A percentile compares a stretch with the other conserved stretches of the same genome.
Conservation (phyloP, 2,329 filamentous ascomycete species). For the Pyrenophora tritici-repentis region DNA sequence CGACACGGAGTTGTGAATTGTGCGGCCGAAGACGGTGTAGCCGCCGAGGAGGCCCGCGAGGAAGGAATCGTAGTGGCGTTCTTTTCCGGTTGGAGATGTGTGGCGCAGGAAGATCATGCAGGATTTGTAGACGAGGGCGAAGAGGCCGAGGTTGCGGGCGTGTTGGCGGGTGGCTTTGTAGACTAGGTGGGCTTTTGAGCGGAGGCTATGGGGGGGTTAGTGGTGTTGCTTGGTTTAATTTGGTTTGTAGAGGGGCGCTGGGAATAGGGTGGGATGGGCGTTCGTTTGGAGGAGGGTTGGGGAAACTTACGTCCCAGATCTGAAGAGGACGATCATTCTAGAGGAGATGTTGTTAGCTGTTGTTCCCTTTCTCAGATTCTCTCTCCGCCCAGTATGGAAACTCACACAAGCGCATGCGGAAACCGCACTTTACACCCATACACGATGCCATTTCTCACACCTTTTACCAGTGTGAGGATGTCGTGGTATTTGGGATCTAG, state of each 20-base stretch:
- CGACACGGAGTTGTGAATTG: slow-evolving; percentile 76
- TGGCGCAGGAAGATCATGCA: slow-evolving; percentile 76
- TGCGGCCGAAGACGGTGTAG: slow-evolving; percentile 89
- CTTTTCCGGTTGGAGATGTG: slow-evolving; percentile 55
- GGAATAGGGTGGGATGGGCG: no score
- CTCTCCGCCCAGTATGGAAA: not conserved
- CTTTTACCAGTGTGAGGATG: slow-evolving; percentile 83
- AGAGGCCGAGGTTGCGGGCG: slow-evolving; percentile 87
- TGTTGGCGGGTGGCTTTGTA: slow-evolving; percentile 87
- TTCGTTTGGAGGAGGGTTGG: not conserved
- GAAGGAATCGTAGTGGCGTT: slow-evolving; percentile 80
- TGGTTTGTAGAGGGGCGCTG: not conserved
- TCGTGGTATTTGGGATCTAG: slow-evolving; percentile 86
- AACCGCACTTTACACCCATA: slow-evolving; percentile 98
- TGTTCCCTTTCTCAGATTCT: no score
- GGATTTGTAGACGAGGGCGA: slow-evolving; percentile 88
- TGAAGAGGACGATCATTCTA: slow-evolving; percentile 96
- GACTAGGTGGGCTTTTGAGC: slow-evolving; percentile 77
- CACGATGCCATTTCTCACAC: slow-evolving; percentile 92
- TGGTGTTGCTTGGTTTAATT: not conserved
- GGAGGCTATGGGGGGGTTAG: slow-evolving; percentile 56
- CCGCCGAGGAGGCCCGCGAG: slow-evolving; percentile 86
- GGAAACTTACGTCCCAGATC: slow-evolving; percentile 72
- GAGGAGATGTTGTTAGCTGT: slow-evolving; percentile 6
- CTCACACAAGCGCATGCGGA: slow-evolving; percentile 88